Base-by-base conservation (phyloP, 2,329 filamentous ascomycete genomes). In the Ceratocystis diversiconidia region DNA sequence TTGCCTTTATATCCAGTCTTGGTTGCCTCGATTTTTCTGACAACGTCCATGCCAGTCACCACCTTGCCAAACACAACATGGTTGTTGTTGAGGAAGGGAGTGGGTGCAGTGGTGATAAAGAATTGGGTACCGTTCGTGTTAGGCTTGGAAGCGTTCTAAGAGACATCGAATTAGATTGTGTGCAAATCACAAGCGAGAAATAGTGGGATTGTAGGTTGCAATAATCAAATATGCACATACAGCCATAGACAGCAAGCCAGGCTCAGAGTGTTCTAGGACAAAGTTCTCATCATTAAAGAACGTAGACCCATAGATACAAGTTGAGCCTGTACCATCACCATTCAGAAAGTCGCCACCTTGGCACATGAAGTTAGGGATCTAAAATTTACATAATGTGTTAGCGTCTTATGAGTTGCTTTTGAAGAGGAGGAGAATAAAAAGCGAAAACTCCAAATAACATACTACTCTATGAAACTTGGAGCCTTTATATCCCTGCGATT, bases 321-420 rank as follows among this genome's bases (percentile, higher is more conserved):
- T 87, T 60, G 87, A 91, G 7, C 94, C 94, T 0, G 90, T 95
- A 63, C 94, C 94, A 75, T 97, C 89, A 63, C 91, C 90, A 72
- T 96, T 91, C 68, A 96, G 79, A 75, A 97, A 97, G 75, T 99
- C 94, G 64, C 94, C 94, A 59, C 92, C 92, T 75, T 99, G 94
- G 72, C 94, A 89, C 92, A 97, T 97, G 78, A 97, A 96, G 72
- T 89, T 88, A 76, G 89, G 89, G 74, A 96, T 96, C 90, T 95
- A 57, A 10, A 64, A 22, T 57, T 8, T 60, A 2, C 19, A 28
- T 57, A 19, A 25, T 3, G 4, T 19, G 15, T 59, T 59, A 59
- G 55, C 25, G 1, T 59, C 3, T 3, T 15, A 1, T 25, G 55
- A 1, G 28, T 17, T 5, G 25, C 17, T 4, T 59, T 8, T n/a